Evolutionary conservation across 305 asterid genomes (phyloP), one percentile per base, ranked within the genome.

Genomic region (Stenogyne calaminthoides): DNA sequence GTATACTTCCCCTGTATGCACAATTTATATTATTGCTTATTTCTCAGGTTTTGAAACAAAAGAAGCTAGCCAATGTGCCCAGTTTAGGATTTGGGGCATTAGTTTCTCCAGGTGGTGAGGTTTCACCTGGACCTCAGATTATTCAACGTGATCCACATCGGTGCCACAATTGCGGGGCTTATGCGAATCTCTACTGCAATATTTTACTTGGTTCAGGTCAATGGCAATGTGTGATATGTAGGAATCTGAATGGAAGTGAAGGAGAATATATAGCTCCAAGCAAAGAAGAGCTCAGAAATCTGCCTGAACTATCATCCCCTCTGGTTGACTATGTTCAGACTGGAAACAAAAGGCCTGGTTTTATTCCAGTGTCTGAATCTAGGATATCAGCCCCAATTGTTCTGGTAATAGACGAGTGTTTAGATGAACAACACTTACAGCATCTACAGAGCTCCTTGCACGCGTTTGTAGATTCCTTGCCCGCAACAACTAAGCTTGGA

Each of bases 211-310:
- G 89, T 34, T 94, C 99, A 44, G 99, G 99, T 49, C 98, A 94
- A 86, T 94, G 99, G 99, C 99, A 91, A 76, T 94, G 99, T 74
- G 91, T 90, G 12, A 79, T 94, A 80, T 91, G 99, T 80, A 89
- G 95, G 69, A 88, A 82, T 77, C 77, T 94, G 81, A 94, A 91
- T 81, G 92, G 96, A 62, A 93, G 98, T 77, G 91, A 83, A 81
- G 97, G 97, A 56, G 95, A 91, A 77, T 94, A 89, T 82, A 77
- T 88, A 57, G 97, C 96, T 78, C 76, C 90, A 27, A 89, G 89
- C 88, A 91, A 83, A 84, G 95, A 85, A 71, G 96, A 89, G 67
- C 93, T 94, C 75, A 82, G 87, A 42, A 88, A 82, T 87, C 83
- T 89, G 22, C 93, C 96, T 32, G 98, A 94, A 61, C 75, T 94